Percentiles rank a stretch among this genome's conserved stretches.
Conservation (phyloP, 345 rosid genomes). For the Melaleuca alternifolia region DNA sequence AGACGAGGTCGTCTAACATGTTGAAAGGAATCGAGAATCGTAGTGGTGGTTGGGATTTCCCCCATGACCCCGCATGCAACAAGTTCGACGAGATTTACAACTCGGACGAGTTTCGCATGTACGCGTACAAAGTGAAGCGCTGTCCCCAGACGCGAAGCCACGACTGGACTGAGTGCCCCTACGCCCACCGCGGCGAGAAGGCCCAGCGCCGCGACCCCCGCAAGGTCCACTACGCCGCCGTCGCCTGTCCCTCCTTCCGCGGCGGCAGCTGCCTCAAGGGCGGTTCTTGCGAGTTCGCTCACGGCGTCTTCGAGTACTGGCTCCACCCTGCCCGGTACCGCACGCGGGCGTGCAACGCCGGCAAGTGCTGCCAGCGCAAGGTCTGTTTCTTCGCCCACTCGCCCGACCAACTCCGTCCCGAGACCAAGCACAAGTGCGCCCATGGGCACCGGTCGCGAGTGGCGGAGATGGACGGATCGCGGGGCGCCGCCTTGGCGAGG, state of each 20-base stretch:
- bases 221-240: slow-evolving; percentile 44
- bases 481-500: background rate
- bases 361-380: slow-evolving; percentile 8
- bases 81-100: slow-evolving; percentile 25
- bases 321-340: slow-evolving; percentile 7
- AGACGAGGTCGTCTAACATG: background rate
- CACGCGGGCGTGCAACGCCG: slow-evolving; percentile 6
- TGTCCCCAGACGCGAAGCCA: slow-evolving; percentile 66
- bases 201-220: slow-evolving; percentile 92
- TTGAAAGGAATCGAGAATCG: background rate
- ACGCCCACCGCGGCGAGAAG: slow-evolving; percentile 82
- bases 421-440: slow-evolving; percentile 1
- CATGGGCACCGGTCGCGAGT: background rate
- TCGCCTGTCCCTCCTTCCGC: slow-evolving; percentile 65
- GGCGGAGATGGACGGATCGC: background rate
- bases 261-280: slow-evolving; percentile 26
- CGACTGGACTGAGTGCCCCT: slow-evolving; percentile 95
- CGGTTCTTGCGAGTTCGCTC: background rate
- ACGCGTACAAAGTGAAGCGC: slow-evolving; percentile 65
- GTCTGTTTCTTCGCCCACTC: slow-evolving; percentile 11
- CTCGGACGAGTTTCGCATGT: slow-evolving; percentile 80
- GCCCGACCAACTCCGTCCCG: slow-evolving; percentile 1
- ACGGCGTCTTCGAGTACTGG: slow-evolving; percentile 12
- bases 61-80: background rate
- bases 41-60: background rate